Evolutionary conservation across 441 rosid genomes (phyloP).

Genomic region (Aleurites moluccanus): DNA sequence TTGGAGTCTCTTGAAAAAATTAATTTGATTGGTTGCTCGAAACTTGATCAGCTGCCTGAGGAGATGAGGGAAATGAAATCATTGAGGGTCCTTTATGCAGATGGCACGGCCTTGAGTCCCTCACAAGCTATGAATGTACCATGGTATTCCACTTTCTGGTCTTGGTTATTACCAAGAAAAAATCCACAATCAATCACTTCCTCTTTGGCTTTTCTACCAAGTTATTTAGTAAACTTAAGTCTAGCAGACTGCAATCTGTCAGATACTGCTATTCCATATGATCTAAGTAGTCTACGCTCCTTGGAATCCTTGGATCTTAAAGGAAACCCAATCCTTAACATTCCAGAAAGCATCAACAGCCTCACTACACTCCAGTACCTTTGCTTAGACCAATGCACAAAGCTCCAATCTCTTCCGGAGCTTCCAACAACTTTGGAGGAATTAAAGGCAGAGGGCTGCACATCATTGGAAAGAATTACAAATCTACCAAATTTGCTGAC

Average conservation of each 20-base stretch:
- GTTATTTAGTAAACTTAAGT: slow-evolving; percentile 19
- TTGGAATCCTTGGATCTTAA: slow-evolving; percentile 23
- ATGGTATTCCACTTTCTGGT: slow-evolving; percentile 1
- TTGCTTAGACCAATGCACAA: slow-evolving; percentile 16
- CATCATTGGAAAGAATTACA: slow-evolving; percentile 25
- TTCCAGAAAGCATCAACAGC: slow-evolving; percentile 23
- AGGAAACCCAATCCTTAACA: slow-evolving; percentile 15
- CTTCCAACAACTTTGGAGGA: slow-evolving; percentile 25
- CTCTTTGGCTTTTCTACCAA: slow-evolving; percentile 16
- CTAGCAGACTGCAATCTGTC: slow-evolving; percentile 17
- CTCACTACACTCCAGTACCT: slow-evolving; percentile 19
- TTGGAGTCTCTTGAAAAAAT: slow-evolving; percentile 17
- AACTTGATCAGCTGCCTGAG: slow-evolving; percentile 20
- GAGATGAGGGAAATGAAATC: slow-evolving; percentile 11
- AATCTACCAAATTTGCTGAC: slow-evolving; percentile 17
- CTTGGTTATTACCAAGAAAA: slow-evolving; percentile 16
- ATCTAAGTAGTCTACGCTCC: slow-evolving; percentile 16
- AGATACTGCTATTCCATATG: slow-evolving; percentile 17
- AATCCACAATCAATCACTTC: neutral
- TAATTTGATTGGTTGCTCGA: slow-evolving; percentile 19
- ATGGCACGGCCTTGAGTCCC: slow-evolving; percentile 13
- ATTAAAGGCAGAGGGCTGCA: slow-evolving; percentile 22
- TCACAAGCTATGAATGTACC: neutral
- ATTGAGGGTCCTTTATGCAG: slow-evolving; percentile 20
- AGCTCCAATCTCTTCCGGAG: slow-evolving; percentile 19